Percentiles rank a stretch among this genome's conserved stretches.
These are phyloP conservation scores for Grosmannia huntii DNA, from an alignment of 2,329 filamentous ascomycete species.

Conservation along the genomic window DNA sequence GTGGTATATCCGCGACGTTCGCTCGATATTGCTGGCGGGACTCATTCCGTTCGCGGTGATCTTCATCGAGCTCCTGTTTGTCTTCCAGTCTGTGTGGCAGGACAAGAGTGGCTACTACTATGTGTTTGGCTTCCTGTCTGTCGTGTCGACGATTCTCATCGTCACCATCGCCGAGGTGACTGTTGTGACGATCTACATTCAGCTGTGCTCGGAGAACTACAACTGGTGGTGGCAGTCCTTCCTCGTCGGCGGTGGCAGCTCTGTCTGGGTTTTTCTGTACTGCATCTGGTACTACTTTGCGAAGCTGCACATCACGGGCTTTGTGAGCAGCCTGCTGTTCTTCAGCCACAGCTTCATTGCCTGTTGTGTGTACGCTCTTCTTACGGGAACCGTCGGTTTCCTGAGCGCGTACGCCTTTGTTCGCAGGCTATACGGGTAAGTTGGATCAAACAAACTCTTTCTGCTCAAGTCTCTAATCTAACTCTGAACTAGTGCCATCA, in stretches of 20 bases:
- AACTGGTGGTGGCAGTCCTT: constrained; percentile 93
- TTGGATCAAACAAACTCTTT: constrained; percentile 7
- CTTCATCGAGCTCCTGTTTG: constrained; percentile 16
- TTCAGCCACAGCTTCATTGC: constrained; percentile 77
- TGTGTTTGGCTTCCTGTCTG: constrained; percentile 72
- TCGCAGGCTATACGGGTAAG: constrained; percentile 67
- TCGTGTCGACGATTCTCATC: constrained; percentile 59
- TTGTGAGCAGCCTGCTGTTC: constrained; percentile 68
- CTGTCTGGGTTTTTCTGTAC: constrained; percentile 73
- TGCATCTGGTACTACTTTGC: constrained; percentile 74
- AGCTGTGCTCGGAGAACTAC: constrained; percentile 76
- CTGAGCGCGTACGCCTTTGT: constrained; percentile 76
- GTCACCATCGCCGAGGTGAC: constrained; percentile 73
- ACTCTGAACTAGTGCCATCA: constrained; percentile 30
- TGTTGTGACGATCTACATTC: constrained; percentile 69
- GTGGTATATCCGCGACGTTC: constrained; percentile 58
- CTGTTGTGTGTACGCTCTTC: constrained; percentile 66
- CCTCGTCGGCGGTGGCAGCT: constrained; percentile 61
- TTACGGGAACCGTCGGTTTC: constrained; percentile 77
- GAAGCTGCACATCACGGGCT: constrained; percentile 68
- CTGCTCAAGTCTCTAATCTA: neutral
- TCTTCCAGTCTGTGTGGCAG: constrained; percentile 63
- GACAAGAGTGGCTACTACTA: constrained; percentile 91
- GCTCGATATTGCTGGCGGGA: constrained; percentile 58
- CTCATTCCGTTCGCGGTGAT: constrained; percentile 63